Conservation (phyloP, 371 early-diverging fungal genomes). For the Rhizopus delemar region DNA sequence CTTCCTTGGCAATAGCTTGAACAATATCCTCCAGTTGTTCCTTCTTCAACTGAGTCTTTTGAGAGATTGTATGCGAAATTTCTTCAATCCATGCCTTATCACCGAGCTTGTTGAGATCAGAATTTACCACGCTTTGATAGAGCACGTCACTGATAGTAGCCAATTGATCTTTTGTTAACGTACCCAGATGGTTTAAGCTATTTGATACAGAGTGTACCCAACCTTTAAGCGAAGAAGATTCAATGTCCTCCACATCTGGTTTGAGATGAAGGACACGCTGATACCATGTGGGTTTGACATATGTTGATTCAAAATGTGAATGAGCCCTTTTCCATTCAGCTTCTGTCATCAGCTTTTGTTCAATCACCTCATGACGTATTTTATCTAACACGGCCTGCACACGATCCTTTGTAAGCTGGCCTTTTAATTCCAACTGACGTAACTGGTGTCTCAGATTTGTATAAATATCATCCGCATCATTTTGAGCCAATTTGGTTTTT, state of each 20-base stretch:
- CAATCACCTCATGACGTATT: conserved; percentile 14
- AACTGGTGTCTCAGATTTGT: conserved; percentile 21
- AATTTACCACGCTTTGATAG: conserved; percentile 10
- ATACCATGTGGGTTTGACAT: conserved; percentile 23
- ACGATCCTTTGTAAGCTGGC: conserved; percentile 23
- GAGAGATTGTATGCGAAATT: conserved; percentile 8
- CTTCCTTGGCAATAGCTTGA: conserved; percentile 19
- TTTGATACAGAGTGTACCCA: conserved; percentile 17
- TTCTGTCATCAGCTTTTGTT: conserved; percentile 26
- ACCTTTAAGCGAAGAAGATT: conserved; percentile 12
- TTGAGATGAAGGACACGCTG: conserved; percentile 25
- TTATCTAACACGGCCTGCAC: conserved; percentile 23
- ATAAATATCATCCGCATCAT: conserved; percentile 7
- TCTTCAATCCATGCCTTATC: conserved; percentile 23
- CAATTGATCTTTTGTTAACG: conserved; percentile 20
- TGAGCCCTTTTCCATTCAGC: conserved; percentile 26
- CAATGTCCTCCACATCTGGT: conserved; percentile 23
- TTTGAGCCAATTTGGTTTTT: conserved; percentile 10
- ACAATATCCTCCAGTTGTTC: conserved; percentile 18
- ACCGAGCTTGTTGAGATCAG: conserved; percentile 19
- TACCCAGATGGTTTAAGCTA: conserved; percentile 3
- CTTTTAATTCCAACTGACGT: conserved; percentile 27
- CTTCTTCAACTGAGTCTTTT: conserved; percentile 20
- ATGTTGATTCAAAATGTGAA: conserved; percentile 7
- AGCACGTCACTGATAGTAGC: conserved; percentile 14